Evolutionary conservation across 164 flowering plant genomes (phyloP).

Genomic region (Warburgia ugandensis): DNA sequence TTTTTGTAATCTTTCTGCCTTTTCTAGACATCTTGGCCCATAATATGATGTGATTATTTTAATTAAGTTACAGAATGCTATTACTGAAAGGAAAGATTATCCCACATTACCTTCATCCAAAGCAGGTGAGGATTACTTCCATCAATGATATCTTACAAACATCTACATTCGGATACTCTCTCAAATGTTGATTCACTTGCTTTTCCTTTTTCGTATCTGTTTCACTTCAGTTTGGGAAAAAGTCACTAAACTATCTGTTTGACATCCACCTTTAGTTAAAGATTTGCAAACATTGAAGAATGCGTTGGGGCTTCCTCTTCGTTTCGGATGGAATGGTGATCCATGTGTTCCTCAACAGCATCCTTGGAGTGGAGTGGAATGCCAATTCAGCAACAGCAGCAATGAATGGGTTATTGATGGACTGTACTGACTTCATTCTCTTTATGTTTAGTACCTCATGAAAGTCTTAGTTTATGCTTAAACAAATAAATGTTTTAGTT

Average conservation of each 20-base stretch:
- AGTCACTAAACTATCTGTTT: slow-evolving; percentile 13
- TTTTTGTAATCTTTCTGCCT: too few species aligned
- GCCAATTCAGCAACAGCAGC: slow-evolving; percentile 47
- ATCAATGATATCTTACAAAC: too few species aligned
- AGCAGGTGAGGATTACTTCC: too few species aligned
- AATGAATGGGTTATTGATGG: slow-evolving; percentile 86
- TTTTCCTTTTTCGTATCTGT: neutral
- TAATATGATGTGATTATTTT: too few species aligned
- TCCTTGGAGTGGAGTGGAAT: slow-evolving; percentile 98
- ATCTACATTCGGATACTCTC: too few species aligned
- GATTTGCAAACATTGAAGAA: slow-evolving; percentile 68
- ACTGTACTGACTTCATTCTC: slow-evolving; percentile 49
- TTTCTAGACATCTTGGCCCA: too few species aligned
- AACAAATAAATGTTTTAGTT: too few species aligned
- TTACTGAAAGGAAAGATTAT: too few species aligned
- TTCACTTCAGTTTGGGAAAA: neutral
- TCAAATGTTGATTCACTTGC: neutral
- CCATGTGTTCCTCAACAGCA: slow-evolving; percentile 98
- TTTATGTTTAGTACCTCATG: neutral
- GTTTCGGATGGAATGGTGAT: slow-evolving; percentile 98
- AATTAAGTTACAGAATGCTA: too few species aligned
- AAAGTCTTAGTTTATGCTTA: neutral
- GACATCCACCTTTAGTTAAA: slow-evolving; percentile 36
- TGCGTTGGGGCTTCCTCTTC: slow-evolving; percentile 75
- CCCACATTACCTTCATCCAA: too few species aligned